Conservation (phyloP, 208 protist genomes). For the Leishmania turanica region DNA sequence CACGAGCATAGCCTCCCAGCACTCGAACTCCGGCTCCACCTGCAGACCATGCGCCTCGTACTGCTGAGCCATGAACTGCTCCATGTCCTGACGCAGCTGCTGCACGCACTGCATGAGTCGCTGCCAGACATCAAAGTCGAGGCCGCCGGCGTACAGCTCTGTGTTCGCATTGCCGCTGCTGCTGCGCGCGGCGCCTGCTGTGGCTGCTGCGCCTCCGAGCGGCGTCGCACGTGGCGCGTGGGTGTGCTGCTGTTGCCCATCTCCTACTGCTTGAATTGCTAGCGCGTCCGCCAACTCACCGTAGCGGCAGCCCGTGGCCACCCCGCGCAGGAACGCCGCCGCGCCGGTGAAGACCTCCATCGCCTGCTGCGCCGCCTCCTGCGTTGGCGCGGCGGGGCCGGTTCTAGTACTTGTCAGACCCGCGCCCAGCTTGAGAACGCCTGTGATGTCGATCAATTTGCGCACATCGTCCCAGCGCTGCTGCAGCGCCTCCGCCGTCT, state of each 20-base stretch:
- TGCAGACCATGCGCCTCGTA: constrained; percentile 20
- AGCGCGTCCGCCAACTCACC: constrained; percentile 38
- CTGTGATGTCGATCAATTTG: constrained; percentile 51
- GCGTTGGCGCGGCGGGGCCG: background rate
- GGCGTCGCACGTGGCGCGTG: background rate
- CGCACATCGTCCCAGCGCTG: constrained; percentile 71
- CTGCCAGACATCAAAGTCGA: constrained; percentile 60
- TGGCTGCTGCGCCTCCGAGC: background rate
- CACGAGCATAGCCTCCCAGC: constrained; percentile 82
- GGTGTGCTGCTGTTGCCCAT: constrained; percentile 12
- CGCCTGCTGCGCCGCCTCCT: constrained; percentile 24
- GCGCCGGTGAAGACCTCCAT: constrained; percentile 88
- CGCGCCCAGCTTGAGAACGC: constrained; percentile 22
- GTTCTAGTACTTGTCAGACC: background rate
- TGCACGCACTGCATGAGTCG: constrained; percentile 47
- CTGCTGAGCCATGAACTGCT: constrained; percentile 62
- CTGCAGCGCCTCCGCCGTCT: constrained; percentile 58
- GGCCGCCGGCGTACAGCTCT: constrained; percentile 39
- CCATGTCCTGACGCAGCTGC: constrained; percentile 67
- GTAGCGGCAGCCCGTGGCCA: constrained; percentile 72
- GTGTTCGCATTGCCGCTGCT: background rate
- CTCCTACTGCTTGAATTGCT: constrained; percentile 38
- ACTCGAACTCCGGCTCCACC: constrained; percentile 87
- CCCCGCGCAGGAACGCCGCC: constrained; percentile 69
- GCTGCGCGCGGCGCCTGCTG: background rate